Percentiles rank a stretch among this genome's conserved stretches.
Conservation (phyloP, 306 rosid genomes). For the Quercus suber region DNA sequence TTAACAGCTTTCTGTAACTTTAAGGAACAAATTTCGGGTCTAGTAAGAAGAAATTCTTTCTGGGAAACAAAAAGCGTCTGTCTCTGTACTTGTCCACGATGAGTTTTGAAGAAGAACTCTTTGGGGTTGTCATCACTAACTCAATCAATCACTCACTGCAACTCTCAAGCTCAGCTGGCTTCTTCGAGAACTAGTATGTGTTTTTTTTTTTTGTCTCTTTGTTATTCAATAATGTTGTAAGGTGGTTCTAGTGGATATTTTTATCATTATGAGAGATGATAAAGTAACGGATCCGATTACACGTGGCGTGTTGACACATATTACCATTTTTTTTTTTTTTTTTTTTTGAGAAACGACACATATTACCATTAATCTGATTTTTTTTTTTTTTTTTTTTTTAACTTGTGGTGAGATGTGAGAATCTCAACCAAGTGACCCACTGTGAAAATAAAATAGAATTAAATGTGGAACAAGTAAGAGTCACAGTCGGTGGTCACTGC, state of each 20-base stretch:
- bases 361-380: no score
- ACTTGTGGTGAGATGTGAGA: no score
- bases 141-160: background rate
- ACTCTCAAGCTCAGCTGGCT: conserved; percentile 3
- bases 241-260: conserved; percentile 23
- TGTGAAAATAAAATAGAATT: background rate
- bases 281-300: conserved; percentile 16
- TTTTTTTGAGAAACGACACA: no score
- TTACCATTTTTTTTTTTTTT: no score
- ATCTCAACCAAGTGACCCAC: no score
- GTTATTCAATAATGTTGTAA: background rate
- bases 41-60: conserved; percentile 8
- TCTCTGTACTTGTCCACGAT: conserved; percentile 10
- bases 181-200: background rate
- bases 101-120: conserved; percentile 35
- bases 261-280: background rate
- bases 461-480: background rate
- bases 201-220: conserved; percentile 6
- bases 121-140: conserved; percentile 46
- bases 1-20: conserved; percentile 21
- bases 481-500: background rate
- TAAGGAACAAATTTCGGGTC: conserved; percentile 25
- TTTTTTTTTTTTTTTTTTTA: no score
- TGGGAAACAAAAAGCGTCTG: background rate
- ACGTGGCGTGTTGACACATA: conserved; percentile 27